Conservation (phyloP, 805 yeast genomes). For the Naumovozyma baii region DNA sequence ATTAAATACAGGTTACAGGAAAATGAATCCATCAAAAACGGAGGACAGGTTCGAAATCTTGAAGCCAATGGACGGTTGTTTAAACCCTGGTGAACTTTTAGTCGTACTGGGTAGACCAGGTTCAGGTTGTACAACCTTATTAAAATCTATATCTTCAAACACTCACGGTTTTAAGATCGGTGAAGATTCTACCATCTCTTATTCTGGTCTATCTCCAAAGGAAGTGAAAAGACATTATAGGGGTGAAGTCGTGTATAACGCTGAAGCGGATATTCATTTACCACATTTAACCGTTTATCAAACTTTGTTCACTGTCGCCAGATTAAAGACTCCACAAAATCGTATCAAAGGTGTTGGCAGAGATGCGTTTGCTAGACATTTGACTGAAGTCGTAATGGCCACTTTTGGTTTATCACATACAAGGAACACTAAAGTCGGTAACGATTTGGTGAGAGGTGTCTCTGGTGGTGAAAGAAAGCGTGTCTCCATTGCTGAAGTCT, state of each 20-base stretch:
- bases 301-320: constrained; percentile 47
- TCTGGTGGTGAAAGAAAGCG: constrained; percentile 74
- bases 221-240: constrained; percentile 41
- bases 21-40: constrained; percentile 12
- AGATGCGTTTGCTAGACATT: constrained; percentile 38
- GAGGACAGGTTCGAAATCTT: constrained; percentile 35
- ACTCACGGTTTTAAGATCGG: constrained; percentile 48
- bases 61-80: constrained; percentile 46
- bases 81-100: constrained; percentile 56
- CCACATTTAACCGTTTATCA: constrained; percentile 55
- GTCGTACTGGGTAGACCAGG: constrained; percentile 78
- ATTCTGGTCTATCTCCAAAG: constrained; percentile 38
- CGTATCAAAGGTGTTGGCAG: constrained; percentile 44
- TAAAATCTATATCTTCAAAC: constrained; percentile 45
- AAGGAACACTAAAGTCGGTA: constrained; percentile 55
- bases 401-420: constrained; percentile 47
- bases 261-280: constrained; percentile 55
- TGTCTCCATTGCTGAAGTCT: constrained; percentile 63
- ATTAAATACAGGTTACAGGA: constrained; percentile 9
- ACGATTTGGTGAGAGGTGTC: constrained; percentile 41
- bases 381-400: constrained; percentile 45
- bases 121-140: constrained; percentile 55
- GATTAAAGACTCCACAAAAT: constrained; percentile 46
- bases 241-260: constrained; percentile 57
- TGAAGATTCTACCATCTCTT: constrained; percentile 37